Evolutionary conservation across 2,329 filamentous ascomycete genomes (phyloP).

Genomic region (Ceratocystis lukuohia): DNA sequence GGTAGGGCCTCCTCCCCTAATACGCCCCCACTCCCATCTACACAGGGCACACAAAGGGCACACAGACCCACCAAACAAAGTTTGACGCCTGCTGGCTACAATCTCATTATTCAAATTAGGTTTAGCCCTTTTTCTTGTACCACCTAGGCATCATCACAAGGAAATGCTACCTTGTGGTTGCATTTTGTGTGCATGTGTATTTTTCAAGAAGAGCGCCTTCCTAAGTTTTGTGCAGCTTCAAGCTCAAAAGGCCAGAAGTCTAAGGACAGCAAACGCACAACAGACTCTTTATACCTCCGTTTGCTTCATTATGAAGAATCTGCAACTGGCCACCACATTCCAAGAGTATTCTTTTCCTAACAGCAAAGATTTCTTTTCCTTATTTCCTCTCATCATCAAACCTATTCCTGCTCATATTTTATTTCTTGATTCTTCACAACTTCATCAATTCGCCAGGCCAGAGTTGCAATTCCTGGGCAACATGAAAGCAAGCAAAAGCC

Average conservation of each 20-base stretch:
- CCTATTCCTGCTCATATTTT: not conserved
- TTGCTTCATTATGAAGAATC: not conserved
- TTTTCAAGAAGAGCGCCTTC: not conserved
- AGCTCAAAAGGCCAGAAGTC: not conserved
- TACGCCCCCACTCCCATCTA: not conserved
- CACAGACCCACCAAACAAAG: not conserved
- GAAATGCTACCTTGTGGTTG: not conserved
- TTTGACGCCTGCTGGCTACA: not conserved
- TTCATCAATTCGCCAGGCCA: not conserved
- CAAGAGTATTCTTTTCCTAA: not conserved
- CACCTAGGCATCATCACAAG: not conserved
- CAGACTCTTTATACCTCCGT: not conserved
- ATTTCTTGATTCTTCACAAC: not conserved
- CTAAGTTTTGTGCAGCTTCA: not conserved
- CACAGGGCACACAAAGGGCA: not conserved
- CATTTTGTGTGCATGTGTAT: not conserved
- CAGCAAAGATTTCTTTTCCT: not conserved
- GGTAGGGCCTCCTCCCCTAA: not conserved
- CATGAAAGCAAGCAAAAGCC: not conserved
- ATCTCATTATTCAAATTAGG: not conserved
- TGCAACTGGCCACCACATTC: not conserved
- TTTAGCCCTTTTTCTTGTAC: not conserved
- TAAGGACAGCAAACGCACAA: not conserved
- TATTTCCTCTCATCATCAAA: not conserved
- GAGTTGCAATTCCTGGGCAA: not conserved